Conservation (phyloP, 176 grass and related monocot species). For the Zea luxurians region DNA sequence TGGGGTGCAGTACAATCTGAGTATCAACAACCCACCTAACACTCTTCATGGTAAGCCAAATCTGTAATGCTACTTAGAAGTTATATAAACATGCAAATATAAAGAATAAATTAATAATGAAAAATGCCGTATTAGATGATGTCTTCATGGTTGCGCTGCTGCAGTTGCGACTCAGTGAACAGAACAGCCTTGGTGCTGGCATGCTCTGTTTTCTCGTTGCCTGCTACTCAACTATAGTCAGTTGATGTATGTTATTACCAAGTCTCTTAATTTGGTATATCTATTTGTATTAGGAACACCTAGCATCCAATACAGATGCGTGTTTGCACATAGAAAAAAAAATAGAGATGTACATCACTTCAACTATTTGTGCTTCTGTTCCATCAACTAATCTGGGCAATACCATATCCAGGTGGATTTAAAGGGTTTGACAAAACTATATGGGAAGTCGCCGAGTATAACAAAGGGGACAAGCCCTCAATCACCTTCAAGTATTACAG, state of each 20-base stretch:
- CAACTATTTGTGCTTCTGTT: slow-evolving; percentile 5
- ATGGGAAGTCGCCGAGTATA: slow-evolving; percentile 69
- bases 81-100: slow-evolving; percentile 6
- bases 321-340: slow-evolving; percentile 1
- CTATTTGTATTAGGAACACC: neutral
- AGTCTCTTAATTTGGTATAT: neutral
- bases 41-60: slow-evolving; percentile 73
- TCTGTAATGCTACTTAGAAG: neutral
- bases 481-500: slow-evolving; percentile 82
- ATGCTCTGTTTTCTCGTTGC: neutral
- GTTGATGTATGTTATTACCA: neutral
- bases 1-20: slow-evolving; percentile 60
- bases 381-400: slow-evolving; percentile 2
- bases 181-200: neutral
- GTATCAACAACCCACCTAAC: slow-evolving; percentile 72
- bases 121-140: slow-evolving; percentile 13
- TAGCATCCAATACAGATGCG: neutral
- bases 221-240: neutral
- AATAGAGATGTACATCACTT: neutral
- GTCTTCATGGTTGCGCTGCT: too few species aligned
- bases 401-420: slow-evolving; percentile 58
- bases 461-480: slow-evolving; percentile 60
- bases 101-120: slow-evolving; percentile 4
- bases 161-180: neutral
- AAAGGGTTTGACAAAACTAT: slow-evolving; percentile 87